Conservation (phyloP, 2,329 filamentous ascomycete genomes). For the Ustilaginoidea virens region DNA sequence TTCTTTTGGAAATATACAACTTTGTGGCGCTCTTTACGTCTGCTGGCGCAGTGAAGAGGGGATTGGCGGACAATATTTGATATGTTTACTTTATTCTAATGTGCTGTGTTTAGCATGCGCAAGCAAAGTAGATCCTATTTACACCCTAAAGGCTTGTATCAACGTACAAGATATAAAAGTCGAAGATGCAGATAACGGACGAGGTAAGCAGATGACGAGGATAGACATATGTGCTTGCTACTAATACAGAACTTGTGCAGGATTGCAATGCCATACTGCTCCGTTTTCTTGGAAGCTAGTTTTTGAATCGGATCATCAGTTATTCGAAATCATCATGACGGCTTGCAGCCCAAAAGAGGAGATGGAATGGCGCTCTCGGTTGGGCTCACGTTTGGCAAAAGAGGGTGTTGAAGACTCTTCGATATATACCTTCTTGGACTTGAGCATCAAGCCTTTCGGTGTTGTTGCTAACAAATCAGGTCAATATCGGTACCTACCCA, state of each 20-base stretch:
- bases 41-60: constrained; percentile 60
- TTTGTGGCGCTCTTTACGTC: constrained; percentile 73
- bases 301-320: constrained; percentile 60
- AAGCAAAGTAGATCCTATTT: constrained; percentile 47
- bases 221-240: neutral
- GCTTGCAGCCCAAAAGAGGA: constrained; percentile 75
- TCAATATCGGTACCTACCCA: too few species aligned
- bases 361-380: constrained; percentile 58
- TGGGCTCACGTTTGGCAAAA: constrained; percentile 37
- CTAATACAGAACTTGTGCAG: constrained; percentile 24
- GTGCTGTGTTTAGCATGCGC: constrained; percentile 62
- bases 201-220: constrained; percentile 33
- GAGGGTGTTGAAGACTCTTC: constrained; percentile 28
- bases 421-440: constrained; percentile 46
- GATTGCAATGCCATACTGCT: constrained; percentile 73
- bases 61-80: constrained; percentile 66
- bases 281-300: constrained; percentile 85
- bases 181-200: constrained; percentile 60
- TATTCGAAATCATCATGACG: constrained; percentile 76
- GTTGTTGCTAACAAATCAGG: constrained; percentile 60
- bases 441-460: constrained; percentile 61
- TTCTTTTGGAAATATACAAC: constrained; percentile 60
- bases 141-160: constrained; percentile 63
- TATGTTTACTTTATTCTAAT: constrained; percentile 69
- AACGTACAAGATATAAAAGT: constrained; percentile 48